A percentile compares a stretch with the other conserved stretches of the same genome.
Evolutionary conservation across 306 rosid species (phyloP).

Genomic region (Cicer judaicum): DNA sequence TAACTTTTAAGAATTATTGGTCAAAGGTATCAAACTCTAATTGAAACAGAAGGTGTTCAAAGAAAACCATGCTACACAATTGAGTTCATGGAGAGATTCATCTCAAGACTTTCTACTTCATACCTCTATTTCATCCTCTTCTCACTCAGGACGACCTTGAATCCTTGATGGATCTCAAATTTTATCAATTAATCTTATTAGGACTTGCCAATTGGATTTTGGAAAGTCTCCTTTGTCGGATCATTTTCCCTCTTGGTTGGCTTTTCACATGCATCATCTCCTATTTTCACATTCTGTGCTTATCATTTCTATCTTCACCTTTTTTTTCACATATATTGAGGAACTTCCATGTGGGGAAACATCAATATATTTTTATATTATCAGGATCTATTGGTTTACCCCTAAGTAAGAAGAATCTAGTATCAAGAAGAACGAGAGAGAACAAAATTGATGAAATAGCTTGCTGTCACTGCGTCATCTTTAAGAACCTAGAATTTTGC

Average conservation of each 20-base stretch:
- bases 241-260: constrained; percentile 6
- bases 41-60: constrained; percentile 13
- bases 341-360: constrained; percentile 15
- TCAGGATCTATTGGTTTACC: constrained; percentile 21
- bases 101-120: constrained; percentile 11
- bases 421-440: constrained; percentile 25
- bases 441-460: constrained; percentile 23
- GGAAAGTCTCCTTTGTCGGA: constrained; percentile 14
- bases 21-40: constrained; percentile 2
- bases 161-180: constrained; percentile 6
- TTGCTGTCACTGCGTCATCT: constrained; percentile 24
- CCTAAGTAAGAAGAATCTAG: constrained; percentile 12
- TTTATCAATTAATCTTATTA: constrained; percentile 31
- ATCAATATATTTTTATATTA: constrained; percentile 5
- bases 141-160: background rate
- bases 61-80: constrained; percentile 32
- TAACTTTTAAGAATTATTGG: constrained; percentile 2
- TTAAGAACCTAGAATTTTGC: constrained; percentile 31
- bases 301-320: background rate
- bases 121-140: constrained; percentile 20
- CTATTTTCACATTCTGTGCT: background rate
- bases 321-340: background rate
- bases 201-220: constrained; percentile 22
- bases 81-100: constrained; percentile 29
- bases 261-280: constrained; percentile 17